Conservation (phyloP, 1,139 yeast species). For the Protomyces pachydermus region DNA sequence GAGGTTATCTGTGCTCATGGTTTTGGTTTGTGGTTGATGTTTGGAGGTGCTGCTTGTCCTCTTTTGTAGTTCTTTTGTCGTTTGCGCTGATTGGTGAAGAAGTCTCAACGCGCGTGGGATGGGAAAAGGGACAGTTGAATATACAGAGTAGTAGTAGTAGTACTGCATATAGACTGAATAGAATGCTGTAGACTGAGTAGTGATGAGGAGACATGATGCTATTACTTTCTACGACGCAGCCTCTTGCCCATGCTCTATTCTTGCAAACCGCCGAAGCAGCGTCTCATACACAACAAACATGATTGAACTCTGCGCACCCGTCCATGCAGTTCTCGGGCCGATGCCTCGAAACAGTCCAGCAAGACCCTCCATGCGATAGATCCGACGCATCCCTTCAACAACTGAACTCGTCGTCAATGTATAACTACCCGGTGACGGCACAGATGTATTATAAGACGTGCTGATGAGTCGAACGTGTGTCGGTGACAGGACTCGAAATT, state of each 20-base stretch:
- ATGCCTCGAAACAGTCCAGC: constrained; percentile 85
- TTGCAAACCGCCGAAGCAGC: constrained; percentile 32
- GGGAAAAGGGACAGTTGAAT: too few relatives aligned
- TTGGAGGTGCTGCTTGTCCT: too few relatives aligned
- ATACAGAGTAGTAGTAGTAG: neutral
- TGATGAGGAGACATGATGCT: neutral
- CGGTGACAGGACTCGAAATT: neutral
- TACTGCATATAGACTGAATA: neutral
- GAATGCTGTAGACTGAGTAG: neutral
- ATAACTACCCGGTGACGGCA: constrained; percentile 32
- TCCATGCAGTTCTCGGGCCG: constrained; percentile 95
- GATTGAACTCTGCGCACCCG: constrained; percentile 88
- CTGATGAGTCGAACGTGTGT: constrained; percentile 29
- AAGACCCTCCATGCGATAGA: constrained; percentile 70
- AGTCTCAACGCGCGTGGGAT: too few relatives aligned
- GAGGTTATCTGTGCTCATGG: neutral
- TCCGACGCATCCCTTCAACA: constrained; percentile 55
- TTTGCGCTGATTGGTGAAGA: too few relatives aligned
- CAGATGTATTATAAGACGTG: constrained; percentile 34
- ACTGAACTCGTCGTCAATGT: constrained; percentile 37
- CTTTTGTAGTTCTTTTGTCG: too few relatives aligned
- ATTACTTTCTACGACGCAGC: neutral
- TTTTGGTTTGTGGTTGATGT: neutral
- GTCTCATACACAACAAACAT: constrained; percentile 82
- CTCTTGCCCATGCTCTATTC: neutral